These are phyloP conservation scores for Yarrowia phangngaensis DNA, from an alignment of 805 yeast species.

Conservation along the genomic window DNA sequence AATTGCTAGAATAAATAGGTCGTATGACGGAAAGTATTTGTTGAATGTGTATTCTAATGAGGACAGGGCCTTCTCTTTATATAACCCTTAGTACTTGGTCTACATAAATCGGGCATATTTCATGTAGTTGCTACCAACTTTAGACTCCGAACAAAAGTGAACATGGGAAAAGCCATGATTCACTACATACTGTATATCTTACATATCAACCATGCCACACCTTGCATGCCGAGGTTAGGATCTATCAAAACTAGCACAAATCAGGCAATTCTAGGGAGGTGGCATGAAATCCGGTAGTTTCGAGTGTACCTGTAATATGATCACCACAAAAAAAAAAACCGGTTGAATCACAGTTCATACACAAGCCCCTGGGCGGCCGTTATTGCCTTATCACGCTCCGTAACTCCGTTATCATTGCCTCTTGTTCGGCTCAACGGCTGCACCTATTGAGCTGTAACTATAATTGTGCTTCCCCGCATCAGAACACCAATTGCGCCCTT, in stretches of 20 bases:
- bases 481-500: slow-evolving; percentile 3
- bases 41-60: too few species aligned
- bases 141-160: slow-evolving; percentile 25
- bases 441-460: slow-evolving; percentile 3
- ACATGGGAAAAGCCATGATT: slow-evolving; percentile 11
- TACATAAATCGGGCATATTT: not conserved
- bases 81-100: not conserved
- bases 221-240: slow-evolving; percentile 25
- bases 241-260: too few species aligned
- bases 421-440: slow-evolving; percentile 25
- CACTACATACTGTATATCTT: slow-evolving; percentile 7
- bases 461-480: slow-evolving; percentile 25
- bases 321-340: too few species aligned
- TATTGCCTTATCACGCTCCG: too few species aligned
- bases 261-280: not conserved
- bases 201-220: too few species aligned
- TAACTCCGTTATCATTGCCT: not conserved
- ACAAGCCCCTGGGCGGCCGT: too few species aligned
- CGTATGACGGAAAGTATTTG: too few species aligned
- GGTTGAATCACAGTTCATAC: too few species aligned
- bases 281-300: too few species aligned
- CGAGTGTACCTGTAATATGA: too few species aligned
- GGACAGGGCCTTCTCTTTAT: not conserved
- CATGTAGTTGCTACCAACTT: slow-evolving; percentile 27
- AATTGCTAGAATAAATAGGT: too few species aligned